phyloP scores from a whole-genome alignment of 192 early-diverging fungal genomes.

The Cladochytrium replicatum region DNA sequence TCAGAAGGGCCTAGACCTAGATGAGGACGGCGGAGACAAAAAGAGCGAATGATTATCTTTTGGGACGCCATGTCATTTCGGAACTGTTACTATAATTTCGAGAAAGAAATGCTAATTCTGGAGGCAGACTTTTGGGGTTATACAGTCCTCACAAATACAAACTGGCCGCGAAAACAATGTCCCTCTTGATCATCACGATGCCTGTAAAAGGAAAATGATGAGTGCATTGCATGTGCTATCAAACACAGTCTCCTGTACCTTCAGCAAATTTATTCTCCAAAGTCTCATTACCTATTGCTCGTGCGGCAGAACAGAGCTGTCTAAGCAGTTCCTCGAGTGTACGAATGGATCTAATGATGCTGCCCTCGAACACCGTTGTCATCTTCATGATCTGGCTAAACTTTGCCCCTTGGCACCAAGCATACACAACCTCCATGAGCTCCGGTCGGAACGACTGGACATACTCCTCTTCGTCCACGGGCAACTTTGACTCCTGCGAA shows the following conservation, averaged over 20 bases:
- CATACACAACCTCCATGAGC: slow-evolving; percentile 78
- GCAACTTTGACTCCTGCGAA: slow-evolving; percentile 64
- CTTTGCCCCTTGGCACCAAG: slow-evolving; percentile 67
- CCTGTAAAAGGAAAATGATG: slow-evolving; percentile 32
- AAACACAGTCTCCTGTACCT: slow-evolving; percentile 16
- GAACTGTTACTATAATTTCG: too few species aligned
- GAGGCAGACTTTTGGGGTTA: too few species aligned
- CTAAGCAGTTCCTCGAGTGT: slow-evolving; percentile 57
- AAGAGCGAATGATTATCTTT: too few species aligned
- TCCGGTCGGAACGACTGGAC: slow-evolving; percentile 61
- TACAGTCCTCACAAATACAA: slow-evolving; percentile 68
- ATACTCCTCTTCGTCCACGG: slow-evolving; percentile 67
- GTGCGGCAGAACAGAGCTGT: slow-evolving; percentile 70
- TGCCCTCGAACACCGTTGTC: slow-evolving; percentile 78
- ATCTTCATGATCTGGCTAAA: slow-evolving; percentile 78
- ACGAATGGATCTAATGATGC: slow-evolving; percentile 61
- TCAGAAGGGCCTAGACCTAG: too few species aligned
- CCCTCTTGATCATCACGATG: slow-evolving; percentile 76
- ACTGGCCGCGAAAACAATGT: slow-evolving; percentile 78
- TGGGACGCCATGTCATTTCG: too few species aligned
- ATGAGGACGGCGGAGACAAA: too few species aligned
- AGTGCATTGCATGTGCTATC: slow-evolving; percentile 27
- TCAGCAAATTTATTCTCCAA: slow-evolving; percentile 77
- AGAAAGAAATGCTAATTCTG: too few species aligned
- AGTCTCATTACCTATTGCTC: slow-evolving; percentile 72